Conservation (phyloP, 257 asterid genomes). For the Rubia yunnanensis region DNA sequence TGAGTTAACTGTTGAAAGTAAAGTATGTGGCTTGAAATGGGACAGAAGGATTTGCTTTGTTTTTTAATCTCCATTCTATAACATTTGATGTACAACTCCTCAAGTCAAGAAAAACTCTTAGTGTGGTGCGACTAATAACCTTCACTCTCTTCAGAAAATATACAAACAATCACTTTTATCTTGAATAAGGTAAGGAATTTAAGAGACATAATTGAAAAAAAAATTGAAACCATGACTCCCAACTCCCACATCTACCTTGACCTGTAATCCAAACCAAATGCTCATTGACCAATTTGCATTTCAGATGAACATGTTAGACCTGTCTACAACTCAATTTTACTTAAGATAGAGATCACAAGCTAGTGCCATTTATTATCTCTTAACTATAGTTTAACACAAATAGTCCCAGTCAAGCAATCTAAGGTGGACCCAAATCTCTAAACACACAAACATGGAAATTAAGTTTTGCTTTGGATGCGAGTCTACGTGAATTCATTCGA, state of each 20-base stretch:
- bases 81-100: not conserved
- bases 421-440: not conserved
- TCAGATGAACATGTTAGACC: not conserved
- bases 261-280: not conserved
- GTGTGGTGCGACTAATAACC: not conserved
- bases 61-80: not conserved
- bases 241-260: not conserved
- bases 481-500: no score
- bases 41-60: no score
- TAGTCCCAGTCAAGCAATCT: no score
- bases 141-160: not conserved
- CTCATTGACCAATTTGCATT: not conserved
- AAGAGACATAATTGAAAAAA: not conserved
- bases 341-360: not conserved
- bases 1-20: no score
- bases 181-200: not conserved
- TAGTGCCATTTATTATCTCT: not conserved
- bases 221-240: not conserved
- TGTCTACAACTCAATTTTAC: not conserved
- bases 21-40: no score
- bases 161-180: not conserved
- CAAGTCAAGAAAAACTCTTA: not conserved
- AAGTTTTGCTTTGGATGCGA: no score
- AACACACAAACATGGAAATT: not conserved
- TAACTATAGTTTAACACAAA: not conserved